Percentiles rank a stretch among this genome's conserved stretches.
Conservation (phyloP, 352 stramenopile species). For the Phytophthora nicotianae region DNA sequence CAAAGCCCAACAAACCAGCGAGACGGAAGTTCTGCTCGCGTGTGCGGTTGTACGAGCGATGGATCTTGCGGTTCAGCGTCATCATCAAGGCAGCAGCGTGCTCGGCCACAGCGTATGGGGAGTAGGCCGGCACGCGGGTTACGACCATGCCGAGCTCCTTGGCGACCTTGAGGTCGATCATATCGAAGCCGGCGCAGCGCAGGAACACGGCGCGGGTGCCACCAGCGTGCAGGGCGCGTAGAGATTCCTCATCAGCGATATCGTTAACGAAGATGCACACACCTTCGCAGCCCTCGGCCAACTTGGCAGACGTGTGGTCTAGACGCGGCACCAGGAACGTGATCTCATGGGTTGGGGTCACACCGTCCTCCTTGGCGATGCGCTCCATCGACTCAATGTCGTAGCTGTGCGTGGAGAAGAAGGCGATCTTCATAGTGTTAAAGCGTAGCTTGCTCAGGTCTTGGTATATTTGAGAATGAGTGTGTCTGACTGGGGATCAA, state of each 20-base stretch:
- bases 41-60: conserved; percentile 77
- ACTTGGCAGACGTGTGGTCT: conserved; percentile 49
- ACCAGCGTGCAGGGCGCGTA: conserved; percentile 52
- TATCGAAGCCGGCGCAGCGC: conserved; percentile 83
- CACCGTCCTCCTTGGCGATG: conserved; percentile 44
- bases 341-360: conserved; percentile 56
- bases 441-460: conserved; percentile 4
- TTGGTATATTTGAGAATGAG: conserved; percentile 26
- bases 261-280: conserved; percentile 91
- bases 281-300: conserved; percentile 62
- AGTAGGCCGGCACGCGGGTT: conserved; percentile 76
- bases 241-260: conserved; percentile 56
- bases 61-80: conserved; percentile 83
- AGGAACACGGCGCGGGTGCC: conserved; percentile 76
- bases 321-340: conserved; percentile 63
- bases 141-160: conserved; percentile 68
- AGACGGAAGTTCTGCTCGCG: conserved; percentile 81
- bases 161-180: conserved; percentile 67
- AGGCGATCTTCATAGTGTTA: conserved; percentile 64
- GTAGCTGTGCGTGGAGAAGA: conserved; percentile 83
- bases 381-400: conserved; percentile 67
- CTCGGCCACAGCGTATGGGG: conserved; percentile 81
- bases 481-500: not conserved
- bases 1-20: conserved; percentile 59
- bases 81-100: conserved; percentile 79